Conservation (phyloP, 805 yeast genomes). For the Candida golubevii region DNA sequence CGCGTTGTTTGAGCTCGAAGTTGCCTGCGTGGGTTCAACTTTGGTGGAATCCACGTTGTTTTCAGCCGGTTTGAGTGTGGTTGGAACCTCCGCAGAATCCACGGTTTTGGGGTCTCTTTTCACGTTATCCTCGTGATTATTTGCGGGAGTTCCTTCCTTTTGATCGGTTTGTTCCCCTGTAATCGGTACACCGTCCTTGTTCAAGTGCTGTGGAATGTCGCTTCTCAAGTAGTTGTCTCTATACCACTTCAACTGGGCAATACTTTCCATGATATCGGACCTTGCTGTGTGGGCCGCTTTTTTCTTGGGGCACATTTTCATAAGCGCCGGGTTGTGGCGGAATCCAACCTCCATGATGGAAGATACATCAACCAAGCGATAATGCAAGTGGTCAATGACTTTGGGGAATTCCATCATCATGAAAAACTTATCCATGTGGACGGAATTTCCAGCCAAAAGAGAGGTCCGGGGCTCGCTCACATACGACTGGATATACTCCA, state of each 20-base stretch:
- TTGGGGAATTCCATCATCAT: slow-evolving; percentile 80
- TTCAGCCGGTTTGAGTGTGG: neutral
- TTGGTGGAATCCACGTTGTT: neutral
- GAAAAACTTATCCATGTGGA: slow-evolving; percentile 87
- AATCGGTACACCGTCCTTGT: too few species aligned
- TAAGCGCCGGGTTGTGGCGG: slow-evolving; percentile 68
- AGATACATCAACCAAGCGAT: slow-evolving; percentile 89
- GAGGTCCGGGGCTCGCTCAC: slow-evolving; percentile 55
- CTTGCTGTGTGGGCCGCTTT: slow-evolving; percentile 77
- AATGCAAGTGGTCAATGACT: slow-evolving; percentile 56
- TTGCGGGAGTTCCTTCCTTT: too few species aligned
- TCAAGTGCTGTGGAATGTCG: slow-evolving; percentile 11
- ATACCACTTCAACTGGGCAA: slow-evolving; percentile 77
- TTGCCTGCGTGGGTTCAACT: neutral
- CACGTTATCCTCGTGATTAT: too few species aligned
- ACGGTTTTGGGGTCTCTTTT: too few species aligned
- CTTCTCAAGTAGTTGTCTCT: slow-evolving; percentile 54
- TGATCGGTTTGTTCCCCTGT: too few species aligned
- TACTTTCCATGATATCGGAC: slow-evolving; percentile 85
- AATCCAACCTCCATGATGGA: slow-evolving; percentile 73
- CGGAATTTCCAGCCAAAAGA: slow-evolving; percentile 83
- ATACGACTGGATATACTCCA: slow-evolving; percentile 53
- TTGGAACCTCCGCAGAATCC: too few species aligned
- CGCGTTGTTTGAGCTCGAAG: neutral
- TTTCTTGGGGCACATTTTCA: slow-evolving; percentile 59